Evolutionary conservation across 306 rosid species (phyloP), one percentile per base, ranked within the genome.

Genomic region (Hippophae gyantsensis): DNA sequence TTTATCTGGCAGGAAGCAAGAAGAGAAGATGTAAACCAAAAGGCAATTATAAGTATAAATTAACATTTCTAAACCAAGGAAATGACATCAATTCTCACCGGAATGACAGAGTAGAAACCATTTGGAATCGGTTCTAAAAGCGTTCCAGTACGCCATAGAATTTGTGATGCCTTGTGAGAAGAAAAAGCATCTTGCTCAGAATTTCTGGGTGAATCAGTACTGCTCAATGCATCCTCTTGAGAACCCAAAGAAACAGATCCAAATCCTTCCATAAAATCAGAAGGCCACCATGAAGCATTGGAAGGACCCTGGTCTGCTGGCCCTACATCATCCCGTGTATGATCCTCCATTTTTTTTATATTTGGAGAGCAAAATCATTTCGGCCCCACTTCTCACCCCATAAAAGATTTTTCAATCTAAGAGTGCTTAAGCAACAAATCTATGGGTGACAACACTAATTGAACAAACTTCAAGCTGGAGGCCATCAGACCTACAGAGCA

Each of bases 31-130:
- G 53, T 56, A 49, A 58, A 32, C 38, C 38, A 61, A 62, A 41
- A 52, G 64, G 49, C 55, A 43, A 55, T 51, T 42, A 57, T 67
- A 71, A 51, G 42, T 52, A 52, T 32, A 45, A 52, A 44, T 56
- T 32, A 32, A 32, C 38, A 32, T 32, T 18, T 27, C 43, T 51
- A 50, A n/a, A 8, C 42, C 54, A 63, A 54, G 41, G 60, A 40
- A 55, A 69, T 42, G 43, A 48, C 40, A 56, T 10, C 52, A 47
- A 56, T 61, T 23, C 89, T 78, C 83, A 92, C 99, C 82, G 77
- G 96, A 73, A 92, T 70, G 57, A 88, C 81, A 61, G 93, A 92
- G 69, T 92, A 92, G 76, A 92, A 92, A 64, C 99, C 96, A 77
- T 86, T 84, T 63, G 99, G 99, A 67, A 92, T 92, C 9, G 88